These are phyloP conservation scores for Linnemannia elongata DNA, from an alignment of 192 early-diverging fungal species.

Conservation along the genomic window DNA sequence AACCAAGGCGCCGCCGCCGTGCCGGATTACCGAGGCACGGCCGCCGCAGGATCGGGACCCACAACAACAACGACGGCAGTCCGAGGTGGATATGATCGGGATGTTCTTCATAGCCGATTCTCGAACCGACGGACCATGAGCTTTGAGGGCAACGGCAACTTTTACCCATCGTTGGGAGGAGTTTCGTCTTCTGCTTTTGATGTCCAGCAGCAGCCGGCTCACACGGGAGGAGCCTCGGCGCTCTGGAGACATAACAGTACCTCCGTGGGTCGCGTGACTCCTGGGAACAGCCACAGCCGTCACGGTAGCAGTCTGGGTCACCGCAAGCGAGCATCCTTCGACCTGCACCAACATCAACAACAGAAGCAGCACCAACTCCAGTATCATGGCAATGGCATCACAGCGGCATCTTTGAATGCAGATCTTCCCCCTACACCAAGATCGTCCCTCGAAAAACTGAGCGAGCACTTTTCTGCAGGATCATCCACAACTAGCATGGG, in stretches of 20 bases:
- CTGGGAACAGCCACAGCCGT: background rate
- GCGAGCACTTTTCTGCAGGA: background rate
- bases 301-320: background rate
- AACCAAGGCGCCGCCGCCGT: background rate
- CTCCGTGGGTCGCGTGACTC: background rate
- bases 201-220: background rate
- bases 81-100: slow-evolving; percentile 13
- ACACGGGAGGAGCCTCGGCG: background rate
- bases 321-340: background rate
- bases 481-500: background rate
- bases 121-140: slow-evolving; percentile 42
- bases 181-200: background rate
- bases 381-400: background rate
- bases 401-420: background rate
- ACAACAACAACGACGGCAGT: too few species aligned
- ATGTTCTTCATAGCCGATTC: slow-evolving; percentile 22
- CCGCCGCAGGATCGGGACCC: background rate
- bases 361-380: background rate
- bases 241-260: background rate
- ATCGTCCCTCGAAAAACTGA: slow-evolving; percentile 13
- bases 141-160: slow-evolving; percentile 29
- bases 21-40: slow-evolving; percentile 13
- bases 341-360: background rate
- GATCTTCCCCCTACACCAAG: slow-evolving; percentile 14
- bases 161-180: background rate